phyloP scores from a whole-genome alignment of 441 rosid genomes.

The Eutrema salsugineum region DNA sequence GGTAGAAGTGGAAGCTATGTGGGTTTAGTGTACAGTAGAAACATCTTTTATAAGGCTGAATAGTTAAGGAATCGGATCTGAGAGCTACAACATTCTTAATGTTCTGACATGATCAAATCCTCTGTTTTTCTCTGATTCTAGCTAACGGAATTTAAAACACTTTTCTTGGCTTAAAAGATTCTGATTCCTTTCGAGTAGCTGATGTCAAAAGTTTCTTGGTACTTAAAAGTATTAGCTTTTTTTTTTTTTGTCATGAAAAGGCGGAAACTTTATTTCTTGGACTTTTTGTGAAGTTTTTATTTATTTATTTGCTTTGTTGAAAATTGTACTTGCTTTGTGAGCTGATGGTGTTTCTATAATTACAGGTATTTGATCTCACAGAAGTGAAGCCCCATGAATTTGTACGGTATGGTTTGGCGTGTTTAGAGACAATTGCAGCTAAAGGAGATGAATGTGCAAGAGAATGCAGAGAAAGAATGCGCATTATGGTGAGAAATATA shows the following conservation, averaged over 20 bases:
- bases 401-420: slow-evolving; percentile 59
- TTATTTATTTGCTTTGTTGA: background rate
- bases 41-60: background rate
- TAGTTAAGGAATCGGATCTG: background rate
- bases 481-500: slow-evolving; percentile 52
- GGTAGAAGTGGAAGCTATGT: background rate
- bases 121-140: background rate
- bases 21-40: background rate
- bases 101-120: background rate
- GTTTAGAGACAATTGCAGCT: slow-evolving; percentile 53
- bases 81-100: background rate
- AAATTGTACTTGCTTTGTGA: background rate
- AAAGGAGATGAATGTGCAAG: slow-evolving; percentile 70
- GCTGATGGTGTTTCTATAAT: background rate
- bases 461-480: slow-evolving; percentile 59
- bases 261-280: background rate
- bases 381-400: slow-evolving; percentile 75
- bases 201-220: background rate
- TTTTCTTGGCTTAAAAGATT: background rate
- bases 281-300: background rate
- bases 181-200: background rate
- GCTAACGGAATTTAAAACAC: background rate
- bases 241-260: background rate
- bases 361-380: slow-evolving; percentile 76
- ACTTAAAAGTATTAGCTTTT: background rate